Conservation (phyloP, 2,329 filamentous ascomycete species). For the Lasiodiplodia sp. region DNA sequence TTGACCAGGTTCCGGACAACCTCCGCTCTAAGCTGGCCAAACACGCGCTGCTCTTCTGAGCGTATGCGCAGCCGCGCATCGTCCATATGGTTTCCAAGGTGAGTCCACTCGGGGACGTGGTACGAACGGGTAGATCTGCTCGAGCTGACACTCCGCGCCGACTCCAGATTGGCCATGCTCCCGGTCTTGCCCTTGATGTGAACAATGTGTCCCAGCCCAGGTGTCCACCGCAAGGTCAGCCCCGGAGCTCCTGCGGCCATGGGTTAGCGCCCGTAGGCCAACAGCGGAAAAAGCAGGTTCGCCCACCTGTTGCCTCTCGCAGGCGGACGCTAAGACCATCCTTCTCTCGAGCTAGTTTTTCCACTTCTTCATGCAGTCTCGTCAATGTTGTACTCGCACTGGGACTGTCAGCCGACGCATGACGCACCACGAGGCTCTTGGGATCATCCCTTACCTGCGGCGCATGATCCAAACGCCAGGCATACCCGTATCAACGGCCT, state of each 20-base stretch:
- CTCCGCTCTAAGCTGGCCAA: conserved; percentile 73
- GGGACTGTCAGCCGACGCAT: conserved; percentile 24
- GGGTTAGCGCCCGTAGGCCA: conserved; percentile 32
- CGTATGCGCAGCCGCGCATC: conserved; percentile 79
- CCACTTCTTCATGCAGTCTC: conserved; percentile 73
- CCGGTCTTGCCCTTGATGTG: conserved; percentile 86
- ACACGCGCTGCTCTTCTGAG: conserved; percentile 82
- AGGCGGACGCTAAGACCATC: conserved; percentile 66
- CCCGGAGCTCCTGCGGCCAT: conserved; percentile 57
- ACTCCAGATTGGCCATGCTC: conserved; percentile 51
- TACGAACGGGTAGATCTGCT: conserved; percentile 87
- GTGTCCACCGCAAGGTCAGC: conserved; percentile 84
- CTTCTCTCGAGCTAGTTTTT: conserved; percentile 67
- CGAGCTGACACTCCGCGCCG: conserved; percentile 69
- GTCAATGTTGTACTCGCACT: conserved; percentile 71
- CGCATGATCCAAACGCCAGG: conserved; percentile 71
- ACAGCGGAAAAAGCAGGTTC: background rate
- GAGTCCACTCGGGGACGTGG: conserved; percentile 83
- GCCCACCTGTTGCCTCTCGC: conserved; percentile 61
- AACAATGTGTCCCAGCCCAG: conserved; percentile 86
- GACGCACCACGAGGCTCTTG: conserved; percentile 27
- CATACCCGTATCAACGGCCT: conserved; percentile 35
- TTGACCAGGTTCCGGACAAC: conserved; percentile 85
- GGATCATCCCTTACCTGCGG: conserved; percentile 42
- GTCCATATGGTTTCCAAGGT: conserved; percentile 80